phyloP scores from a whole-genome alignment of 139 green algal species.

The Chlamydomonas schloesseri region DNA sequence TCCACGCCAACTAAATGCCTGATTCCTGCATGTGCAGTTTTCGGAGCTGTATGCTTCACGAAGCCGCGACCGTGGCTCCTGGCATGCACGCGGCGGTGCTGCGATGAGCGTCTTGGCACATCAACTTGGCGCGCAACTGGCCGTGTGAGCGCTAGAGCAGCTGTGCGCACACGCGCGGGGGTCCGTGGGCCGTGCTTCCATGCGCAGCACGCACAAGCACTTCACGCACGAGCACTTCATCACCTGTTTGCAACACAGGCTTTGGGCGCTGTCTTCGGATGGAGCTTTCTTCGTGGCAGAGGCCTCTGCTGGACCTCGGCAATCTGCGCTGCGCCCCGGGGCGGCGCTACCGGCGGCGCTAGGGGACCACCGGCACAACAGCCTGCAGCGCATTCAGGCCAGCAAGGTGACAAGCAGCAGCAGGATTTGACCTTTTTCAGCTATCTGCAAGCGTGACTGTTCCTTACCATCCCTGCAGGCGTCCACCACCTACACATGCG shows the following conservation, averaged over 20 bases:
- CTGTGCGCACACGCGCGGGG: too few species aligned
- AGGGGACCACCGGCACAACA: constrained; percentile 17
- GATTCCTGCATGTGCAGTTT: background rate
- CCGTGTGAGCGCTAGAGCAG: background rate
- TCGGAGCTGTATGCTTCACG: constrained; percentile 22
- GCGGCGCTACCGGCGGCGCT: background rate
- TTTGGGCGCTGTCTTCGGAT: constrained; percentile 31
- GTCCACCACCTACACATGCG: constrained; percentile 2
- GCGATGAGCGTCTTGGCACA: constrained; percentile 5
- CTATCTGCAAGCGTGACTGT: too few species aligned
- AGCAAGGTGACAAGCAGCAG: constrained; percentile 5
- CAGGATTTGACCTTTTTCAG: too few species aligned
- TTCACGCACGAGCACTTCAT: background rate
- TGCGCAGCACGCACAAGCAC: background rate
- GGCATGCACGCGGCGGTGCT: constrained; percentile 1
- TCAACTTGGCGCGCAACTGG: constrained; percentile 14
- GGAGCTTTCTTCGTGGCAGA: constrained; percentile 20
- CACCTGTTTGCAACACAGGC: background rate
- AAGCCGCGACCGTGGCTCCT: constrained; percentile 18
- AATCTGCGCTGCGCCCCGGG: background rate
- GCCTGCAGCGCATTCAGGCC: constrained; percentile 33
- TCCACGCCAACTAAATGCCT: background rate
- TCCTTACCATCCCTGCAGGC: background rate
- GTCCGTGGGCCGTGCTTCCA: too few species aligned
- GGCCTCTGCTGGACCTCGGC: background rate